Evolutionary conservation across 1,284 basidiomycete genomes (phyloP), one percentile per base, ranked within the genome.

Genomic region (Boletus mariae): DNA sequence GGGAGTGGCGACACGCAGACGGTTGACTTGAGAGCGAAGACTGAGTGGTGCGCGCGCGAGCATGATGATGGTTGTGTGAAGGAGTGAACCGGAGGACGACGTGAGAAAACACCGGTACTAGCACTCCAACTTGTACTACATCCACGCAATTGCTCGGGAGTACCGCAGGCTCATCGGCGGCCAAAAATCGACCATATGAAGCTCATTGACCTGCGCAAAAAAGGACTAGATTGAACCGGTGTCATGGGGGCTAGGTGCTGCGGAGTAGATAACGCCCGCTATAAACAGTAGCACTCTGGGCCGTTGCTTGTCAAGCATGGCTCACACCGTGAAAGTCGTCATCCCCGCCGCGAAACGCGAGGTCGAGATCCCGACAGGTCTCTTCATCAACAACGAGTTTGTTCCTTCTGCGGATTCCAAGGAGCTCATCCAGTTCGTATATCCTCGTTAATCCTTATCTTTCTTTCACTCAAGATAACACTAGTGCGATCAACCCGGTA

Each of bases 321-420:
- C 76, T 43, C 70, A 67, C 52, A 57, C 63, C 48, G 67, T 64
- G 47, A 68, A 63, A 40, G 57, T 82, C 35, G 59, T 64, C 45
- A 59, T 82, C 51, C 68, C 73, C n/a, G 59, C 67, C 40, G 65
- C 73, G 11, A 67, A 78, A 56, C 82, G 79, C 66, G 73, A 75
- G 62, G 73, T 92, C 52, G 74, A 75, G 31, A 75, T 92, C 32
- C 85, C 84, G 15, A 92, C 90, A 4, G 92, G 92, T 32, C 80
- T 96, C 41, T 96, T 95, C 77, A 96, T 97, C 71, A 86, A 92
- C 77, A 92, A 93, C 70, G 77, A 91, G 65, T 94, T 92, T 61
- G 87, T 92, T 29, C 68, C 79, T 12, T 88, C 84, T 10, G 75
- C 77, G 25, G 84, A 87, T 61, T 83, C 80, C 32, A 67, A 74